Base-by-base conservation (phyloP, 2,329 filamentous ascomycete genomes). In the Talaromyces sp. region DNA sequence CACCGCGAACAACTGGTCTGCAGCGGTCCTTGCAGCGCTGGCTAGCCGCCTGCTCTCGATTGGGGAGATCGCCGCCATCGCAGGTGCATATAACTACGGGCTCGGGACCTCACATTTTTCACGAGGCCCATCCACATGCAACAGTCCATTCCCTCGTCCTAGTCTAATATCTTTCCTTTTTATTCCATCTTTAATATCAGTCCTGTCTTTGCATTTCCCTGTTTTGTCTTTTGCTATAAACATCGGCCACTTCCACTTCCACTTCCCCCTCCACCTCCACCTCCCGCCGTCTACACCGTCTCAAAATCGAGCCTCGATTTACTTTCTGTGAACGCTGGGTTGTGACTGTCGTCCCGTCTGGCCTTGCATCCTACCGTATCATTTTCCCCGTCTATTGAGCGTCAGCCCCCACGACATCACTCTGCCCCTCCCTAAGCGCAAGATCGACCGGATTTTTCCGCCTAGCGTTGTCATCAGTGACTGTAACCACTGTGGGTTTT, bases 41-140 rank as follows among this genome's bases (percentile, higher is more conserved):
- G 53, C 52, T 41, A 55, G 58, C 56, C 58, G 59, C 58, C 59
- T 55, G 63, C 59, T 35, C 59, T 61, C 55, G 51, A 61, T 61
- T 61, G 59, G 59, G 59, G 21, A 46, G 43, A 46, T 21, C 7
- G 43, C n/a, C 43, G 51, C 52, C n/a, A 54, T 52, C 61, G 46
- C 63, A 58, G 52, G 63, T 58, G 59, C 59, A 68, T 71, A 68
- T 67, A 68, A 66, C 66, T 65, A 64, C 62, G 55, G 58, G 49
- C 64, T 59, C 21, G 50, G 41, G 51, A 60, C 62, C 58, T 55
- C 59, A 53, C 58, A 66, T 70, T 70, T 71, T 71, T 71, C 70
- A 71, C 69, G 70, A 64, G 69, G 66, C 62, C 66, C 67, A 68
- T 69, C 64, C 69, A 64, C 70, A 72, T 71, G 70, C 70, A 57